Evolutionary conservation across 2,329 filamentous ascomycete species (phyloP), one percentile per base, ranked within the genome.

Genomic region (Aspergillus flavus): DNA sequence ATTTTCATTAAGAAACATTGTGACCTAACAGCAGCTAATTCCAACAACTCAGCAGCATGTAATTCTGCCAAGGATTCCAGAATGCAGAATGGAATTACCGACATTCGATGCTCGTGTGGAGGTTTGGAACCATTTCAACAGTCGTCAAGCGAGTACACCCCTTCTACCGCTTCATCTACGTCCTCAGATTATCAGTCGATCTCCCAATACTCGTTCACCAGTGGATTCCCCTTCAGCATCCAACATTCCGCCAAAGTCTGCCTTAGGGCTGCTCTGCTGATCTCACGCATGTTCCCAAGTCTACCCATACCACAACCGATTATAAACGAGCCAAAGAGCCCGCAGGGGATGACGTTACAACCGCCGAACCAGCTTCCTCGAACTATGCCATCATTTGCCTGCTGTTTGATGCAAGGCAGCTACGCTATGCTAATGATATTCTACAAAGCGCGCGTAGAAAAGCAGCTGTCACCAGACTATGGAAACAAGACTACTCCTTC

Each of bases 371-470:
- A 72, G 34, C 59, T 76, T 16, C 79, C 80, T 5, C 76, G 80
- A 6, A 81, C 80, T 2, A 81, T 82, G 79, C 80, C 80, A 0
- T 79, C 78, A 0, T 82, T 82, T 63, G 79, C 80, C 26, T 81
- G 79, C 69, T 82, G 80, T 63, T 72, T 80, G 9, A 81, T 82
- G 79, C 80, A 82, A 64, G 77, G 78, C 46, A 81, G 79, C 63
- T 82, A 82, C 62, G 79, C 79, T 6, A 75, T 82, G 72, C 69
- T 82, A 19, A 82, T 82, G 80, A 72, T 81, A 9, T 81, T 76
- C 59, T 80, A 79, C 66, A 80, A 80, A 62, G 75, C 76, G 11
- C 74, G 76, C 14, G 74, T 79, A n/a, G 71, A 73, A 54, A 78
- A 76, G 45, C 72, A 76, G 30, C 58, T 72, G 7, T 70, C 71